Evolutionary conservation across 1,284 basidiomycete species (phyloP), one percentile per base, ranked within the genome.

Genomic region (Leccinum brunneo-olivaceum): DNA sequence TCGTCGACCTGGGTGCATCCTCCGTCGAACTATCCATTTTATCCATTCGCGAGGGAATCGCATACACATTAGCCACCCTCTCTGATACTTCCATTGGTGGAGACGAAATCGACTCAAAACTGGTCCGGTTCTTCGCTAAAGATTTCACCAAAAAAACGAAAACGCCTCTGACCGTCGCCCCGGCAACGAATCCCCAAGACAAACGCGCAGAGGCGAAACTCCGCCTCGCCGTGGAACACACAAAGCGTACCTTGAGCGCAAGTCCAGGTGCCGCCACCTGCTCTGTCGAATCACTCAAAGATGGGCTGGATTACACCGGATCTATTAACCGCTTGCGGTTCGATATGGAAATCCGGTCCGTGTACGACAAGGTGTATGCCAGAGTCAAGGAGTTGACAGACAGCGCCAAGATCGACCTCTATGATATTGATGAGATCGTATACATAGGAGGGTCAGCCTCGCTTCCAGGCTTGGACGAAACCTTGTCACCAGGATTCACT

Each of bases 81-180:
- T 65, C 70, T 7, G 70, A 74, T 38, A 60, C 72, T 12, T 58
- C 63, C 10, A 60, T 79, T 34, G 74, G 75, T 14, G 81, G 79
- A 0, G 74, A 81, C 51, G 71, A 78, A 44, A 81, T 93, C 56
- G 92, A 94, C 67, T 76, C 81, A 45, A 79, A 84, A 54, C 76
- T 98, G 34, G 81, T 97, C 69, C 82, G 86, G 49, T 90, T 89
- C 73, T 97, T 98, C 66, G 83, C 90, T 43, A 88, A 94, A 63
- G 95, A 98, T 59, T 98, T 98, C 65, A 90, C 90, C 43, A 98
- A 98, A 68, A 98, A 98, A 74, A 93, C 86, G 30, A 94, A 94
- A 67, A 77, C 79, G 19, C 70, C 83, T 0, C 73, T 97, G 30
- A 67, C 75, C 12, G 81, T 77, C 52, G 71, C 76, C 30, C 81